phyloP scores from a whole-genome alignment of 2,329 filamentous ascomycete species.

The Nigrospora osmanthi region DNA sequence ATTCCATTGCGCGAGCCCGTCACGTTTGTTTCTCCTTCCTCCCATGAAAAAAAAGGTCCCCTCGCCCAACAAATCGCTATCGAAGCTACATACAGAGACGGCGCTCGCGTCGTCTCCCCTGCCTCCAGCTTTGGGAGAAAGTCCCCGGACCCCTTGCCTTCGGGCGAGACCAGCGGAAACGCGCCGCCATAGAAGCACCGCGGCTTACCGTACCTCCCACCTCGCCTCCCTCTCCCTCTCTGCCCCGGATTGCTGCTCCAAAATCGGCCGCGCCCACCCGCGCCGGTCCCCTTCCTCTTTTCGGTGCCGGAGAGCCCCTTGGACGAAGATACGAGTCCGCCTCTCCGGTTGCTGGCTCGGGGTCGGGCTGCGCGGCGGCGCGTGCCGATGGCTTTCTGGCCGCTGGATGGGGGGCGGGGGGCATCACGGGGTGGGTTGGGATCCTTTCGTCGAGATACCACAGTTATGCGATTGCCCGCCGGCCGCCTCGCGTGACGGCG shows the following conservation, averaged over 20 bases:
- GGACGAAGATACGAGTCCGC: slow-evolving; percentile 92
- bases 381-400: slow-evolving; percentile 17
- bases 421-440: slow-evolving; percentile 44
- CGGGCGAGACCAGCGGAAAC: slow-evolving; percentile 71
- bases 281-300: slow-evolving; percentile 20
- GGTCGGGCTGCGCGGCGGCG: slow-evolving; percentile 9
- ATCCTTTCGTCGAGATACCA: slow-evolving; percentile 79
- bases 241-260: slow-evolving; percentile 35
- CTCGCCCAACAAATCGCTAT: slow-evolving; percentile 99
- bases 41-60: slow-evolving; percentile 48
- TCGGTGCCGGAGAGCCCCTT: slow-evolving; percentile 32
- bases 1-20: slow-evolving; percentile 10
- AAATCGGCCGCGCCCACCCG: slow-evolving; percentile 29
- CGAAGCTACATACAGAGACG: slow-evolving; percentile 94
- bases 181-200: slow-evolving; percentile 99
- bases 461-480: slow-evolving; percentile 95
- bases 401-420: slow-evolving; percentile 28
- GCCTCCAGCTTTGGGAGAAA: slow-evolving; percentile 93
- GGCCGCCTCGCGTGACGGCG: slow-evolving; percentile 27
- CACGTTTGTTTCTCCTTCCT: slow-evolving; percentile 26
- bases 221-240: slow-evolving; percentile 31
- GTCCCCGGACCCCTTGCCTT: slow-evolving; percentile 81
- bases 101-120: slow-evolving; percentile 30
- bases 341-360: slow-evolving; percentile 13
- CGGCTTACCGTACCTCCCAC: slow-evolving; percentile 68